These are phyloP conservation scores for Myotisia sp. DNA, from an alignment of 2,329 filamentous ascomycete genomes.

Conservation along the genomic window DNA sequence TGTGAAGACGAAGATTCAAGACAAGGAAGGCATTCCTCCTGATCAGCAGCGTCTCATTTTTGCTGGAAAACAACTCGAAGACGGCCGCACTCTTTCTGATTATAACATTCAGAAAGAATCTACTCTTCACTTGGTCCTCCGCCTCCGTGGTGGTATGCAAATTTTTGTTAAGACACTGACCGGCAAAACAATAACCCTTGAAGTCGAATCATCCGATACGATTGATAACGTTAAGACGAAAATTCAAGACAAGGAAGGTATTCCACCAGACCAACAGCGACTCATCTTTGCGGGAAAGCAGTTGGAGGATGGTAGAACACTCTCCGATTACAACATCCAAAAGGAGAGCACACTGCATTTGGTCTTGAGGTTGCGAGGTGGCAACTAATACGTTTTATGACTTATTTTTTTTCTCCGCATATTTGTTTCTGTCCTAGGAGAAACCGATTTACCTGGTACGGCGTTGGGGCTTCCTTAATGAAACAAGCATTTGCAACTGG, in stretches of 20 bases:
- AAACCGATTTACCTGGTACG: slow-evolving; percentile 3
- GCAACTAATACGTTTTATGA: slow-evolving; percentile 29
- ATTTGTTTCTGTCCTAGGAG: slow-evolving; percentile 3
- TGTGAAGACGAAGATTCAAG: slow-evolving; percentile 92
- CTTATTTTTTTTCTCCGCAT: neutral
- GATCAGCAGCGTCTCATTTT: slow-evolving; percentile 96
- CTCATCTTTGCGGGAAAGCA: slow-evolving; percentile 91
- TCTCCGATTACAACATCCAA: slow-evolving; percentile 94
- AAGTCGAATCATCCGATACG: slow-evolving; percentile 77
- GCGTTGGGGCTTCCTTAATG: slow-evolving; percentile 4
- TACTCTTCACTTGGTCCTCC: slow-evolving; percentile 71
- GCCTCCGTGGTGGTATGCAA: slow-evolving; percentile 66
- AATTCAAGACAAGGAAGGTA: slow-evolving; percentile 70
- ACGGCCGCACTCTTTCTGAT: slow-evolving; percentile 76
- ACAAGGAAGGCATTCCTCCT: slow-evolving; percentile 92
- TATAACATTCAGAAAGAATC: slow-evolving; percentile 96
- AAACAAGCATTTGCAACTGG: slow-evolving; percentile 15
- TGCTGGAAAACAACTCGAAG: slow-evolving; percentile 90
- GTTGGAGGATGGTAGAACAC: slow-evolving; percentile 77
- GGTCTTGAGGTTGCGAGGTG: slow-evolving; percentile 67
- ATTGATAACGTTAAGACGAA: slow-evolving; percentile 92
- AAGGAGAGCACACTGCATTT: slow-evolving; percentile 74
- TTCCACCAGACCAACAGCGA: slow-evolving; percentile 87
- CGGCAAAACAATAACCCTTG: slow-evolving; percentile 87
- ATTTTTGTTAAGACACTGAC: slow-evolving; percentile 46